A percentile compares a stretch with the other conserved stretches of the same genome.
These are phyloP conservation scores for Citrus hindsii DNA, from an alignment of 345 rosid genomes.

Conservation along the genomic window DNA sequence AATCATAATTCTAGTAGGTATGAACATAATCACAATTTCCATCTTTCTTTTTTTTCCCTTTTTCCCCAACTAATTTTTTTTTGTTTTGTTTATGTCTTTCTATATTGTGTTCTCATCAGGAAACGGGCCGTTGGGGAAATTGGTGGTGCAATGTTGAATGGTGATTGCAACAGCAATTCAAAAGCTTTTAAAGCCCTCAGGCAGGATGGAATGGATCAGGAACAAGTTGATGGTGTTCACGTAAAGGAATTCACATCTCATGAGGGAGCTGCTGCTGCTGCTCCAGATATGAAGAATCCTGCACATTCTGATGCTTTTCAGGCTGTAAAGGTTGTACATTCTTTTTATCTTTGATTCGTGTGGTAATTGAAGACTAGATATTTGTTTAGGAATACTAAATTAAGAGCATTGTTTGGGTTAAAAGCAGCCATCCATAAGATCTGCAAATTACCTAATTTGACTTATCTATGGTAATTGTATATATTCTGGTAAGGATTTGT, in stretches of 20 bases:
- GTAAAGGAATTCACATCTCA: constrained; percentile 28
- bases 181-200: constrained; percentile 27
- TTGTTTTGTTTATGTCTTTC: constrained; percentile 10
- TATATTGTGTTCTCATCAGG: constrained; percentile 29
- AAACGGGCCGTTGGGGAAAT: constrained; percentile 44
- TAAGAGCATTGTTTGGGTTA: neutral
- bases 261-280: constrained; percentile 28
- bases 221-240: constrained; percentile 24
- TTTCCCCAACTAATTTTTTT: neutral
- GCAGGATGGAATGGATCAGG: constrained; percentile 25
- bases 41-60: constrained; percentile 1
- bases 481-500: neutral
- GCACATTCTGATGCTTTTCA: constrained; percentile 23
- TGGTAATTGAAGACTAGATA: neutral
- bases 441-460: neutral
- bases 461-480: neutral
- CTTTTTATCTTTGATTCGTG: neutral
- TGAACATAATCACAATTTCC: constrained; percentile 15
- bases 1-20: constrained; percentile 45
- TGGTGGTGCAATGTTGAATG: constrained; percentile 35
- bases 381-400: neutral
- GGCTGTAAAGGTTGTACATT: constrained; percentile 30
- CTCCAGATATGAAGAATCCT: constrained; percentile 29
- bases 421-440: neutral
- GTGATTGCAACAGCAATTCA: constrained; percentile 38